These are phyloP conservation scores for Vitis vinifera DNA, from an alignment of 164 flowering plant genomes.

Conservation along the genomic window ASM3070453v1 NC_081815.1:5962001-5962500, in stretches of 20 bases:
- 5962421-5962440: no score
- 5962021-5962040: neutral
- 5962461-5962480: neutral
- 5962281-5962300: slow-evolving; percentile 9
- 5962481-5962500: neutral
- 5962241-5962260: slow-evolving; percentile 17
- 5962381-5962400: no score
- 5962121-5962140: neutral
- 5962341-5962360: no score
- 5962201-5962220: neutral
- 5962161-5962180: neutral
- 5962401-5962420: no score
- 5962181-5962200: no score
- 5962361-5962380: no score
- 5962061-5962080: neutral
- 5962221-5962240: slow-evolving; percentile 18
- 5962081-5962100: neutral
- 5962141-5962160: neutral
- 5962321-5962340: no score
- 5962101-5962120: neutral
- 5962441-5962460: no score
- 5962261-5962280: slow-evolving; percentile 37
- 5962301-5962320: slow-evolving; percentile 1
- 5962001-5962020: neutral
- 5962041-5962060: neutral